These are phyloP conservation scores for Annulohypoxylon moriforme DNA, from an alignment of 495 filamentous ascomycete genomes.

Conservation along the genomic window DNA sequence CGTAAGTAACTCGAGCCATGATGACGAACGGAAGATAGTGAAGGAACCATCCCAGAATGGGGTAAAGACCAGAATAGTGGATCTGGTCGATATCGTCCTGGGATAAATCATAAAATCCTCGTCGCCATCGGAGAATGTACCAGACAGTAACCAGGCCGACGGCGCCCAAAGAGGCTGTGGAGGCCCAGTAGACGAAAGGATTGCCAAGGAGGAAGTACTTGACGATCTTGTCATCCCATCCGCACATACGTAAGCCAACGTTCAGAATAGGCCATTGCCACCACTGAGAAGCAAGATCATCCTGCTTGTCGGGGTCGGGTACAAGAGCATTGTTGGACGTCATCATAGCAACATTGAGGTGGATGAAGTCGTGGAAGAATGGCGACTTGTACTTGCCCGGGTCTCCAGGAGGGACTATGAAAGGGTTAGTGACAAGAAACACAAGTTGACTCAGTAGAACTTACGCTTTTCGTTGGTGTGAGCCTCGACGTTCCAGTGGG, in stretches of 20 bases:
- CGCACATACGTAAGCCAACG: constrained; percentile 97
- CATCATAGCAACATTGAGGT: constrained; percentile 99
- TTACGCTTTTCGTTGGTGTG: constrained; percentile 94
- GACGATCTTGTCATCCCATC: constrained; percentile 94
- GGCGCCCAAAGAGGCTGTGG: constrained; percentile 77
- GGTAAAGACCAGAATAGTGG: constrained; percentile 93
- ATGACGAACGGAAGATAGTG: constrained; percentile 96
- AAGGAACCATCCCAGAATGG: constrained; percentile 91
- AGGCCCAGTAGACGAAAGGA: constrained; percentile 95
- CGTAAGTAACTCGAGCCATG: constrained; percentile 98
- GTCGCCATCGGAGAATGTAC: constrained; percentile 96
- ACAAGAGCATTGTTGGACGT: constrained; percentile 99
- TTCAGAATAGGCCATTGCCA: constrained; percentile 99
- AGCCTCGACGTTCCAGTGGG: constrained; percentile 98
- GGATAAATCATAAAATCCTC: constrained; percentile 87
- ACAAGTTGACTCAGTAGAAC: constrained; percentile 48
- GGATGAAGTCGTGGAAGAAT: constrained; percentile 95
- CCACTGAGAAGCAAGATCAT: constrained; percentile 94
- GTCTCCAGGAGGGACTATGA: constrained; percentile 85
- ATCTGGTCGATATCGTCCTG: constrained; percentile 87
- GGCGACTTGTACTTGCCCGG: constrained; percentile 95
- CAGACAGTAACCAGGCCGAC: constrained; percentile 78
- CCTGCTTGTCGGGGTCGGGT: constrained; percentile 98
- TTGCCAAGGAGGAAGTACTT: constrained; percentile 99
- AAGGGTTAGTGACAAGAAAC: constrained; percentile 40